Evolutionary conservation across 805 yeast genomes (phyloP), one percentile per base, ranked within the genome.

Genomic region (Cyberlindnera misumaiensis): DNA sequence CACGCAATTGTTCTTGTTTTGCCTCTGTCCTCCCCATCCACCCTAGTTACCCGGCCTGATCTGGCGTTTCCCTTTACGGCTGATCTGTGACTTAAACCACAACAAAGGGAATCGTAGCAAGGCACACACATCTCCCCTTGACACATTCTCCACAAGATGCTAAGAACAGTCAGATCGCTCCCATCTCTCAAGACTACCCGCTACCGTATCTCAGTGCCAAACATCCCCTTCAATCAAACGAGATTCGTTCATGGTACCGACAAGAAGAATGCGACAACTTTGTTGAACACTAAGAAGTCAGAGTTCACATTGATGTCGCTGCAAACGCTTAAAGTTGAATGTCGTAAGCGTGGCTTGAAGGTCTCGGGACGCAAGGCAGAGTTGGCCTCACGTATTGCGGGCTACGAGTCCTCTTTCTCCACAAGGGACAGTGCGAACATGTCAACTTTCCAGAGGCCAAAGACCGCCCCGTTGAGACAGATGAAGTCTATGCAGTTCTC

Each of bases 361-460:
- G 70, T 78, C 0, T 60, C 75, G n/a, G 88, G 88, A 11, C 67
- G 67, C 35, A 80, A 80, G 51, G 56, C 69, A 9, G 85, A 80
- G 24, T 59, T 80, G 17, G 65, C 79, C 18, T 52, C 59, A 9
- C 55, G 68, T 39, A 53, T 58, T 17, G 36, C 53, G 22, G 44
- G 51, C 6, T 45, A 43, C 38, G 62, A 58, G 22, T 40, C 43
- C 12, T 42, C 51, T 2, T 44, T 37, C 24, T 32, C 45, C 13
- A 36, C 39, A 12, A 35, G 32, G 17, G 32, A 36, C n/a, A 37
- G 32, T 4, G 34, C 34, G 9, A 24, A 47, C 4, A 42, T 50
- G 14, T 44, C 53, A 3, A 47, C 55, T 8, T 36, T 40, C 27
- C n/a, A 34, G 2, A 42, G 34, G 25, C 45, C 44, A 24, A 17